phyloP scores from a whole-genome alignment of 768 basidiomycete species.

The Trametes cubensis region DNA sequence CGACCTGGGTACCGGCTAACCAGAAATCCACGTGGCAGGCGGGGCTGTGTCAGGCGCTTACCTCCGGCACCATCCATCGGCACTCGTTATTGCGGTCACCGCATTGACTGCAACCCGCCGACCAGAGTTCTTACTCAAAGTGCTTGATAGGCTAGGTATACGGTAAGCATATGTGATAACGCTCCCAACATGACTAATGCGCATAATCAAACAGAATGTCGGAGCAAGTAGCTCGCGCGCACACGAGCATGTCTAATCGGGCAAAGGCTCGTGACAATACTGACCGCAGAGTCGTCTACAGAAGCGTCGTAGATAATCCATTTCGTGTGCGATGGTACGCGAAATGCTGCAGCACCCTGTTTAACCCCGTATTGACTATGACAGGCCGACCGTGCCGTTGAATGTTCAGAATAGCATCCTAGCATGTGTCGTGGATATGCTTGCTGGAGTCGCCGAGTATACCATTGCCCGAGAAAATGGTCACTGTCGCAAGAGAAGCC shows the following conservation, averaged over 20 bases:
- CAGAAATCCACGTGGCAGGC: too few relatives aligned
- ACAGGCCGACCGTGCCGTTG: conserved; percentile 46
- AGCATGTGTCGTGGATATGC: conserved; percentile 48
- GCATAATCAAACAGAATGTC: conserved; percentile 41
- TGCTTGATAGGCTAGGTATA: too few relatives aligned
- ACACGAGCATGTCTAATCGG: conserved; percentile 66
- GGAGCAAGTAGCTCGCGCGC: conserved; percentile 50
- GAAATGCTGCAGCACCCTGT: not conserved
- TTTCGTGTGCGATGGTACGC: conserved; percentile 67
- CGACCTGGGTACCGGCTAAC: too few relatives aligned
- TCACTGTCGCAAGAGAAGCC: conserved; percentile 46
- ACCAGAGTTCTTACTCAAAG: too few relatives aligned
- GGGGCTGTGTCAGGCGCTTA: too few relatives aligned
- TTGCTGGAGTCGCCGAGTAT: conserved; percentile 54
- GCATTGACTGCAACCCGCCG: too few relatives aligned
- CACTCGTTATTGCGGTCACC: too few relatives aligned
- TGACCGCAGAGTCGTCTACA: conserved; percentile 70
- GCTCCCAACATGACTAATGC: not conserved
- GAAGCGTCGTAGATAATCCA: conserved; percentile 71
- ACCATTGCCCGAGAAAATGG: conserved; percentile 37
- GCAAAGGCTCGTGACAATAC: conserved; percentile 45
- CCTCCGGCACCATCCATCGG: too few relatives aligned
- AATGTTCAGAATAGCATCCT: conserved; percentile 67
- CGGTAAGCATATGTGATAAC: too few relatives aligned
- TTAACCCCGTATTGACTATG: not conserved